Evolutionary conservation across 306 rosid genomes (phyloP).

Genomic region (Sesbania bispinosa): DNA sequence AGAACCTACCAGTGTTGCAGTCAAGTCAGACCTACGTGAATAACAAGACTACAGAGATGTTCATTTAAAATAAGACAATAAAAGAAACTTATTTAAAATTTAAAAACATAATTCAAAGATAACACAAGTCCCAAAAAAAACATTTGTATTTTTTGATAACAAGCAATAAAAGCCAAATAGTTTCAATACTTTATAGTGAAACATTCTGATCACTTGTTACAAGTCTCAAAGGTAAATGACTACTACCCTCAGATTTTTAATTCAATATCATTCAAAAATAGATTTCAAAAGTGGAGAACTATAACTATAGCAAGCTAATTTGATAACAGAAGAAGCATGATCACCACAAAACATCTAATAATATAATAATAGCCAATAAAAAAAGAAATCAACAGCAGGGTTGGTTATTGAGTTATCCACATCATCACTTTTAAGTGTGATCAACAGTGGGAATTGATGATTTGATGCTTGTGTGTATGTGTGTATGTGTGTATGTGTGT

Average conservation of each 20-base stretch:
- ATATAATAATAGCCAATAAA: background rate
- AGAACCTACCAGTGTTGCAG: slow-evolving; percentile 55
- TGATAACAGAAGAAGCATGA: background rate
- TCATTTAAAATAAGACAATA: background rate
- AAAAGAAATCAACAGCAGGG: no score
- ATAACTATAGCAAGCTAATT: slow-evolving; percentile 1
- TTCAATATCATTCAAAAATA: background rate
- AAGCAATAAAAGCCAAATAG: slow-evolving; percentile 8
- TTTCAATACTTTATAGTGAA: background rate
- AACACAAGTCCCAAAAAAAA: background rate
- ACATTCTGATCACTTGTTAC: background rate
- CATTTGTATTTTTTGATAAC: background rate
- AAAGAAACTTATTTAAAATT: background rate
- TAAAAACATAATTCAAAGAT: background rate
- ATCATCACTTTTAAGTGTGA: background rate
- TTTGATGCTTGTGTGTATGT: background rate
- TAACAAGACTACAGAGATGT: slow-evolving; percentile 14
- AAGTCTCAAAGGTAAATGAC: background rate
- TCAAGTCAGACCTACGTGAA: slow-evolving; percentile 24
- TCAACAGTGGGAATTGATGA: background rate
- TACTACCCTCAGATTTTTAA: background rate
- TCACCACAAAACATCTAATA: slow-evolving; percentile 8
- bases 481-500: background rate
- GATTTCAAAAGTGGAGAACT: background rate
- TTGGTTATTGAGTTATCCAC: no score